These are phyloP conservation scores for Cyberlindnera maritima DNA, from an alignment of 805 yeast species.

Conservation along the genomic window DNA sequence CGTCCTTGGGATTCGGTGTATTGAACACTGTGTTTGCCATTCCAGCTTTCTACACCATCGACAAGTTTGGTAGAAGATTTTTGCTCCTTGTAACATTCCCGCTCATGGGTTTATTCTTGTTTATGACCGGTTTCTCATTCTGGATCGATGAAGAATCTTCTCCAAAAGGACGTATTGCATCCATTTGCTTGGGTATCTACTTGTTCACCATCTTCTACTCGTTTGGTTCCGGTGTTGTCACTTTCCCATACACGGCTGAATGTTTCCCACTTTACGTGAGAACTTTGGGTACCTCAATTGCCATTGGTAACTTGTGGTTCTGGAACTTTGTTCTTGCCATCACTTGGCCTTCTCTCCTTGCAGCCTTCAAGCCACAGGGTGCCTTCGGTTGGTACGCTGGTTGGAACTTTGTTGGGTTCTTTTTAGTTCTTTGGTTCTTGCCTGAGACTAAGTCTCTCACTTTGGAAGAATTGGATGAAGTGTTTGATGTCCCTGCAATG, in stretches of 20 bases:
- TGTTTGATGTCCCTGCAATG: slow-evolving; percentile 55
- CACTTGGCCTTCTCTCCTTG: slow-evolving; percentile 74
- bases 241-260: slow-evolving; percentile 86
- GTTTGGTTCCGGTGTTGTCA: slow-evolving; percentile 86
- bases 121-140: slow-evolving; percentile 68
- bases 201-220: slow-evolving; percentile 72
- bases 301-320: slow-evolving; percentile 74
- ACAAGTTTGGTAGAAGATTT: slow-evolving; percentile 69
- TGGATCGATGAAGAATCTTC: slow-evolving; percentile 49
- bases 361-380: slow-evolving; percentile 72
- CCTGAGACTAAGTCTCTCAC: slow-evolving; percentile 69
- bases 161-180: slow-evolving; percentile 56
- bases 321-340: slow-evolving; percentile 68
- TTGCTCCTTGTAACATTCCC: slow-evolving; percentile 60
- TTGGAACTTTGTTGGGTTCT: slow-evolving; percentile 72
- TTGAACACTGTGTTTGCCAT: slow-evolving; percentile 76
- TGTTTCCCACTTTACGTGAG: slow-evolving; percentile 76
- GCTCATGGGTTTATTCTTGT: slow-evolving; percentile 55
- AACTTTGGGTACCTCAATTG: slow-evolving; percentile 77
- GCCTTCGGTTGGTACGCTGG: slow-evolving; percentile 90
- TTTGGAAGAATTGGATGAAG: slow-evolving; percentile 70
- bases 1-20: slow-evolving; percentile 86
- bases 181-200: slow-evolving; percentile 72
- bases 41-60: slow-evolving; percentile 81
- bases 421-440: slow-evolving; percentile 65